Base-by-base conservation (phyloP, 306 rosid genomes). In the Dalbergia oliveri region DNA sequence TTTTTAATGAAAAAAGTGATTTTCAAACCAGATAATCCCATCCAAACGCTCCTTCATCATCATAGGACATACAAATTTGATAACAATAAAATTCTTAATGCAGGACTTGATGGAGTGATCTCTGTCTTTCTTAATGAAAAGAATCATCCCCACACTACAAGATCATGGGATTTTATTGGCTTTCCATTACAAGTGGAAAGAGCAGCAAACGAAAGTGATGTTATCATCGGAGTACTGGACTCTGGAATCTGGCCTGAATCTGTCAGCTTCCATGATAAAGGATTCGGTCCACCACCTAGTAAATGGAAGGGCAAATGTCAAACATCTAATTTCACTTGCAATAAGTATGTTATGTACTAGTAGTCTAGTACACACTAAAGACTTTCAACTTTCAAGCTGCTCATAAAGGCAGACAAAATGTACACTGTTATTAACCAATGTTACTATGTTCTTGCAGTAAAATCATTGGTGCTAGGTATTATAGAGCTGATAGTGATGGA, bases 81-180 rank as follows among this genome's bases (percentile, higher is more conserved):
- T 43, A 11, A 69, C 18, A 23, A 37, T 31, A 50, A 11, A 5
- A 31, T 53, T 44, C 51, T 16, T n/a, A 66, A 10, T 75, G 67
- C 64, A 88, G 91, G 66, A 71, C 76, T 78, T 78, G 79, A 81
- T n/a, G 82, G 84, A 0, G 93, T 89, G 23, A 83, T 87, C 50
- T 84, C 93, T 4, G 93, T 89, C 21, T 86, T 87, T 66, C 88
- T 75, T 8, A 85, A 78, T 57, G 43, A 14, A 73, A 73, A 79
- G 58, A 67, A 60, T 39, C 45, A 77, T 8, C 84, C 73, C 18
- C 89, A 83, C 11, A 89, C 93, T 23, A 89, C 93, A 76, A 81
- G 84, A 80, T 89, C 93, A 5, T 89, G 93, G 91, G 86, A 89
- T 63, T 89, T 89, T 76, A 16, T 89, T 54, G 93, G 91, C 6